Evolutionary conservation across 345 rosid genomes (phyloP).

Genomic region (Acer negundo): DNA sequence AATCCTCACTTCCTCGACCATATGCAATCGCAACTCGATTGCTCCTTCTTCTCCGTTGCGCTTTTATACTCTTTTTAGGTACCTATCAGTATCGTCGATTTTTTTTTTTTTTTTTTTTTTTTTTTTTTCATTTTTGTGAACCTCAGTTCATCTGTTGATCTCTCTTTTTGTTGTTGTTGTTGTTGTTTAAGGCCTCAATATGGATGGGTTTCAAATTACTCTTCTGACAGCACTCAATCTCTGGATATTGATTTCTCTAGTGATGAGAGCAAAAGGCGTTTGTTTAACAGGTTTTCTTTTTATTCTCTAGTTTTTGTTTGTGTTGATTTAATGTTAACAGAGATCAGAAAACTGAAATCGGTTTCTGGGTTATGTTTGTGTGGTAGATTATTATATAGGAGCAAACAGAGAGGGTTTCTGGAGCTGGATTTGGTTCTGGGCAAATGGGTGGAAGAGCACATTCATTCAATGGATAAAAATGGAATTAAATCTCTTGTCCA

Average conservation of each 20-base stretch:
- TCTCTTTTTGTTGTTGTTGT: background rate
- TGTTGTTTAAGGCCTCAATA: constrained; percentile 40
- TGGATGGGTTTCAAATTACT: constrained; percentile 47
- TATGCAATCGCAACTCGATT: constrained; percentile 23
- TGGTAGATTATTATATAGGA: constrained; percentile 78
- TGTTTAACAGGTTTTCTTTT: constrained; percentile 61
- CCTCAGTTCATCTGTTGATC: background rate
- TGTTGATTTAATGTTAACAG: background rate
- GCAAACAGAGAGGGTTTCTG: constrained; percentile 91
- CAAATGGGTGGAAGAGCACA: constrained; percentile 84
- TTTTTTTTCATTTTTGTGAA: background rate
- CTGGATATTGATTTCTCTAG: constrained; percentile 59
- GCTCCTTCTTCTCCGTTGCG: constrained; percentile 2
- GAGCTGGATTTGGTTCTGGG: constrained; percentile 94
- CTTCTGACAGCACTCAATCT: constrained; percentile 37
- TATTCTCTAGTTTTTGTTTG: background rate
- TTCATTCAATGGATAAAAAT: constrained; percentile 70
- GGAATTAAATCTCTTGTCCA: constrained; percentile 68
- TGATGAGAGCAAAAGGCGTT: constrained; percentile 72
- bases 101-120: background rate
- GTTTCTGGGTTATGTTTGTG: background rate
- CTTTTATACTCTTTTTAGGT: constrained; percentile 30
- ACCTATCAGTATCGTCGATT: background rate
- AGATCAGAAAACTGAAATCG: background rate
- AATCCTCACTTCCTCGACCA: constrained; percentile 39